These are phyloP conservation scores for Raddia distichophylla DNA, from an alignment of 176 grass and related monocot species.

Conservation along the genomic window DNA sequence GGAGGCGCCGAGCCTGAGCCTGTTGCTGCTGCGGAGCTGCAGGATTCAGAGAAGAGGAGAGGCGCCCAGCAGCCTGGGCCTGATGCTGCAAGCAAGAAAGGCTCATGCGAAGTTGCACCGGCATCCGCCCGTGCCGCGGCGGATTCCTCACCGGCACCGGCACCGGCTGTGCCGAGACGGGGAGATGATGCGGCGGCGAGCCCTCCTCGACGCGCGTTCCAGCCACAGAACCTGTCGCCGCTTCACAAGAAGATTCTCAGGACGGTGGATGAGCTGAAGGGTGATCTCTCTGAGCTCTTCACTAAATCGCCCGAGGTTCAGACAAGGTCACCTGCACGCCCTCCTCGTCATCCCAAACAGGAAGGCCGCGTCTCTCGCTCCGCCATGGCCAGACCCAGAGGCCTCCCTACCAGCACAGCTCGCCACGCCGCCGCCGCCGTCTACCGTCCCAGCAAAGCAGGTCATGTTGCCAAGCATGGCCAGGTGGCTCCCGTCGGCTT, in stretches of 20 bases:
- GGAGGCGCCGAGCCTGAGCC: neutral
- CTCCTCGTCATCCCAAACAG: conserved; percentile 29
- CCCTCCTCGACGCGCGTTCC: conserved; percentile 26
- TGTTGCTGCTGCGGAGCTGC: neutral
- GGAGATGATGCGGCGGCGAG: conserved; percentile 21
- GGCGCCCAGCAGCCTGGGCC: neutral
- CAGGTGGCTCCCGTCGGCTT: conserved; percentile 17
- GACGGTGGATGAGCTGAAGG: conserved; percentile 77
- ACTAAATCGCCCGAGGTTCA: conserved; percentile 50
- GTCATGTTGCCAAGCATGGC: neutral
- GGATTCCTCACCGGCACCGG: conserved; percentile 47
- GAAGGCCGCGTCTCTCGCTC: neutral
- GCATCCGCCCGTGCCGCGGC: conserved; percentile 33
- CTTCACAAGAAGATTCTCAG: conserved; percentile 62
- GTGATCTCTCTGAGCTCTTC: conserved; percentile 75
- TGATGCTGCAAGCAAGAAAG: conserved; percentile 1
- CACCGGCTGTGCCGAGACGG: conserved; percentile 25
- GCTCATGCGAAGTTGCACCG: neutral
- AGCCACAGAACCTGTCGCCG: conserved; percentile 23
- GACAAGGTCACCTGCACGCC: conserved; percentile 1
- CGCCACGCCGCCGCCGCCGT: neutral
- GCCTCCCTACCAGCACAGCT: conserved; percentile 11
- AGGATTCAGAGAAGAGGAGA: neutral
- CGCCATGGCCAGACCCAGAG: neutral
- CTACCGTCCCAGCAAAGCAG: neutral